phyloP scores from a whole-genome alignment of 371 early-diverging fungal species.

The Lichtheimia corymbifera region DNA sequence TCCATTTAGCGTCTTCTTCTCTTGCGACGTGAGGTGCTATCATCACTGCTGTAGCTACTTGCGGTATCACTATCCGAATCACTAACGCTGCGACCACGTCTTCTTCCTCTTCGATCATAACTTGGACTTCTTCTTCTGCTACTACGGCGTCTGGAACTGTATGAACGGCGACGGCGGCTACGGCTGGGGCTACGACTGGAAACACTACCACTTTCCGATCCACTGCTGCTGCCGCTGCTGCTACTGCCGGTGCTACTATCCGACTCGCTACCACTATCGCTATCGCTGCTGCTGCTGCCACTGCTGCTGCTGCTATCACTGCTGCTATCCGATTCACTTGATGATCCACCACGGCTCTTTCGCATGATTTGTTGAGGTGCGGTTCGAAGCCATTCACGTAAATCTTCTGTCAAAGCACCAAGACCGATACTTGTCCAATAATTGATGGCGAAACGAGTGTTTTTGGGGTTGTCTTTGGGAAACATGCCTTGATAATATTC shows the following conservation, averaged over 20 bases:
- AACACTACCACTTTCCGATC: slow-evolving; percentile 7
- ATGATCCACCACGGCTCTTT: slow-evolving; percentile 33
- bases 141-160: no score
- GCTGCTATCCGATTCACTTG: slow-evolving; percentile 18
- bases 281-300: slow-evolving; percentile 16
- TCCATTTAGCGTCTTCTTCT: no score
- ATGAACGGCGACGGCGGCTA: not conserved
- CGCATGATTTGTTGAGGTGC: slow-evolving; percentile 61
- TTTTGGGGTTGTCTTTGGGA: slow-evolving; percentile 85
- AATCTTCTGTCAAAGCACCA: slow-evolving; percentile 90
- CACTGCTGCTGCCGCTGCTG: slow-evolving; percentile 12
- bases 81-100: no score
- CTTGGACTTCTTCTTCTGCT: no score
- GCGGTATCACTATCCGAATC: no score
- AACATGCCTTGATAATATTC: slow-evolving; percentile 85
- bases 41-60: no score
- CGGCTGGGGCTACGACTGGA: not conserved
- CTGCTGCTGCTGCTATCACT: slow-evolving; percentile 23
- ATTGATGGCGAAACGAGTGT: slow-evolving; percentile 96
- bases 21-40: no score
- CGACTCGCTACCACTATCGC: slow-evolving; percentile 15
- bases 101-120: no score
- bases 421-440: slow-evolving; percentile 95
- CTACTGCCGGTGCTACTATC: slow-evolving; percentile 15
- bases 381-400: slow-evolving; percentile 81